phyloP scores from a whole-genome alignment of 768 basidiomycete species.

The Gyrodon lividus region DNA sequence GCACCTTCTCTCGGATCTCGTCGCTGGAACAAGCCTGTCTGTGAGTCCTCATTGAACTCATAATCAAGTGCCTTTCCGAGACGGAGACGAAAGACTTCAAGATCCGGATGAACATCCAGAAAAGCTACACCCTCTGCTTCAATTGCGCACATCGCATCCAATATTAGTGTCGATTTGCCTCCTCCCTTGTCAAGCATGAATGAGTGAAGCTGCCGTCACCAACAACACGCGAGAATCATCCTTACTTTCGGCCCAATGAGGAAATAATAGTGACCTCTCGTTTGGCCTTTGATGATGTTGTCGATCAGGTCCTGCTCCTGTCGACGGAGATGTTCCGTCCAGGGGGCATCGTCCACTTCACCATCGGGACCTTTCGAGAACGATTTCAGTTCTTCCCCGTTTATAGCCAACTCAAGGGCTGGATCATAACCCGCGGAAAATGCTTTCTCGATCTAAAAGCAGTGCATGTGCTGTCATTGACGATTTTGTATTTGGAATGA shows the following conservation, averaged over 20 bases:
- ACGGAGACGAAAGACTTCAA: slow-evolving; percentile 83
- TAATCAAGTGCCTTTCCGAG: slow-evolving; percentile 85
- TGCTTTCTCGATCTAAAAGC: slow-evolving; percentile 66
- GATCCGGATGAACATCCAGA: slow-evolving; percentile 82
- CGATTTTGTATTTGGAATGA: slow-evolving; percentile 11
- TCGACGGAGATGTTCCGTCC: slow-evolving; percentile 64
- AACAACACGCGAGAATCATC: slow-evolving; percentile 6
- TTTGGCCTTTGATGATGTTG: slow-evolving; percentile 71
- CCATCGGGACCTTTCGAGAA: slow-evolving; percentile 30
- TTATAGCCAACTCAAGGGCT: slow-evolving; percentile 67
- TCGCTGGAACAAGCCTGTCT: slow-evolving; percentile 77
- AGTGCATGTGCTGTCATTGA: slow-evolving; percentile 12
- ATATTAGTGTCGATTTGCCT: slow-evolving; percentile 80
- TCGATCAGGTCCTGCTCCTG: slow-evolving; percentile 77
- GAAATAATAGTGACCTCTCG: slow-evolving; percentile 68
- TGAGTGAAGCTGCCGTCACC: slow-evolving; percentile 8
- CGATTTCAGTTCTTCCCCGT: slow-evolving; percentile 33
- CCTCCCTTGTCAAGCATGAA: slow-evolving; percentile 50
- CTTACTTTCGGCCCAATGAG: slow-evolving; percentile 74
- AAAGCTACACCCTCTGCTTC: slow-evolving; percentile 71
- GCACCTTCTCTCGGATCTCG: slow-evolving; percentile 78
- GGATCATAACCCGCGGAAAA: slow-evolving; percentile 83
- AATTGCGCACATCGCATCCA: slow-evolving; percentile 75
- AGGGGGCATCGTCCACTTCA: slow-evolving; percentile 40
- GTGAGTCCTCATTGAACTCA: slow-evolving; percentile 83